phyloP scores from a whole-genome alignment of 2,329 filamentous ascomycete species.

The Botrytis fragariae region DNA sequence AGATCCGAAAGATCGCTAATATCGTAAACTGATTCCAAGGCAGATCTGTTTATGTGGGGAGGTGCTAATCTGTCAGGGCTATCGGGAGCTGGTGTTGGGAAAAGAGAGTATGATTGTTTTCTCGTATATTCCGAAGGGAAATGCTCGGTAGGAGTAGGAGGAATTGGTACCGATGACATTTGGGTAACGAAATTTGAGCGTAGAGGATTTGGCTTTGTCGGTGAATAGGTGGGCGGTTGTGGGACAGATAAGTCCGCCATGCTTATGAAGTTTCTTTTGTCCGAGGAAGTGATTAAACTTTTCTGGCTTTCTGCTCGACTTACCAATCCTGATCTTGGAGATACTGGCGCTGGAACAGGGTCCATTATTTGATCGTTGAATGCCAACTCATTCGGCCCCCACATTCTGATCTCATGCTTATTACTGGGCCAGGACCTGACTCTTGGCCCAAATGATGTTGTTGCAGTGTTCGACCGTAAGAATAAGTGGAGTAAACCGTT shows the following conservation, averaged over 20 bases:
- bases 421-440: conserved; percentile 47
- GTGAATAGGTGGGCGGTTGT: conserved; percentile 20
- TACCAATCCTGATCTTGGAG: conserved; percentile 21
- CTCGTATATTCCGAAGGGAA: conserved; percentile 21
- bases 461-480: conserved; percentile 60
- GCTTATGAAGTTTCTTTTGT: conserved; percentile 30
- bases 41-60: conserved; percentile 1
- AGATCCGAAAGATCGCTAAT: conserved; percentile 30
- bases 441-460: conserved; percentile 52
- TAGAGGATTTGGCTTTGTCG: conserved; percentile 18
- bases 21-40: conserved; percentile 34
- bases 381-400: conserved; percentile 42
- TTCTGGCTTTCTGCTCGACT: conserved; percentile 29
- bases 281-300: conserved; percentile 26
- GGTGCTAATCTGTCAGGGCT: conserved; percentile 16
- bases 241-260: conserved; percentile 29
- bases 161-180: neutral
- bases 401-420: conserved; percentile 49
- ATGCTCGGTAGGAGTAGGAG: neutral
- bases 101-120: conserved; percentile 36
- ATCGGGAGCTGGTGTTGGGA: conserved; percentile 27
- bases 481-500: conserved; percentile 66
- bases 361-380: conserved; percentile 34
- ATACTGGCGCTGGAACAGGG: conserved; percentile 31
- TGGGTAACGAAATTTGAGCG: conserved; percentile 21